phyloP scores from a whole-genome alignment of 768 basidiomycete species.

The Mycena sanguinolenta region DNA sequence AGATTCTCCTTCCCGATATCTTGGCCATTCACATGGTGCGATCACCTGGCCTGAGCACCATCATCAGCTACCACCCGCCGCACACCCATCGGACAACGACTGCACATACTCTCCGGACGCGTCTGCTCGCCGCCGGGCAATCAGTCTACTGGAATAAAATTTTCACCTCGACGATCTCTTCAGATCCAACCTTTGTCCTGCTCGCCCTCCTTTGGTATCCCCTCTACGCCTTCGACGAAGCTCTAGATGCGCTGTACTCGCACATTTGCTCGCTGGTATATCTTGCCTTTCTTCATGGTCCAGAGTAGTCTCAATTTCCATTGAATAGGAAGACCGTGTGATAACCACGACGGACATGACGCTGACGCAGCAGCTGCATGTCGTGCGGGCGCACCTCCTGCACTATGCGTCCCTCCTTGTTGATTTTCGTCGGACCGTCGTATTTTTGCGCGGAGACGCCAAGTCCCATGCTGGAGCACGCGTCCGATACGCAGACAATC shows the following conservation, averaged over 20 bases:
- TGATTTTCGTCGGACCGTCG: constrained; percentile 65
- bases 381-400: constrained; percentile 69
- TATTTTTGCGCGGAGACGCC: constrained; percentile 61
- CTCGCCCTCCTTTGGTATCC: too few species aligned
- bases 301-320: neutral
- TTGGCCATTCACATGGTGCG: constrained; percentile 70
- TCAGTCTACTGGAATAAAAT: constrained; percentile 63
- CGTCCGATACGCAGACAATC: constrained; percentile 28
- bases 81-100: too few species aligned
- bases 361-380: constrained; percentile 67
- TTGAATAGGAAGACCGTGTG: constrained; percentile 58
- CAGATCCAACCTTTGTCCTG: too few species aligned
- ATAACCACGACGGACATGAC: constrained; percentile 55
- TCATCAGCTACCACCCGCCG: too few species aligned
- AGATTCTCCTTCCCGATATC: constrained; percentile 59
- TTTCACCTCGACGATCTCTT: constrained; percentile 48
- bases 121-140: constrained; percentile 51
- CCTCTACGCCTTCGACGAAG: too few species aligned
- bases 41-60: constrained; percentile 43
- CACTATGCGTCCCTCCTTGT: constrained; percentile 67
- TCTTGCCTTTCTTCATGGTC: neutral
- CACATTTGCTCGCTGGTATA: constrained; percentile 61
- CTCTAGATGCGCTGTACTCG: too few species aligned
- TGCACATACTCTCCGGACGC: too few species aligned
- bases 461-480: constrained; percentile 61